These are phyloP conservation scores for Malus orientalis DNA, from an alignment of 306 rosid genomes.

Conservation along the genomic window DNA sequence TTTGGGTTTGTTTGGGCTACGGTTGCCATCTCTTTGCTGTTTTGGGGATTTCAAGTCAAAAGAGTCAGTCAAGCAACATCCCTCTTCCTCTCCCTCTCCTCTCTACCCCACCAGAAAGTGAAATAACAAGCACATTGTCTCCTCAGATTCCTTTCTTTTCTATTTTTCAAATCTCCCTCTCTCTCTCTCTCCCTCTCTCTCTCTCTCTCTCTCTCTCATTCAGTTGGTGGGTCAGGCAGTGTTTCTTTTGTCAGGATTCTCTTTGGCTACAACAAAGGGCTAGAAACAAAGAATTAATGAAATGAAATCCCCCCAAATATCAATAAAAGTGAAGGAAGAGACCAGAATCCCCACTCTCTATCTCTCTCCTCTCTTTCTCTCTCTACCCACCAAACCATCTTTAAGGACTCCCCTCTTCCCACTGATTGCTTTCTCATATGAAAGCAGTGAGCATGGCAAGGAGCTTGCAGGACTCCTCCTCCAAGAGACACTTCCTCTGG, in stretches of 20 bases:
- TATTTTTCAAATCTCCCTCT: slow-evolving; percentile 7
- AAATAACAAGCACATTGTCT: slow-evolving; percentile 65
- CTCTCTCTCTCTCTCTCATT: slow-evolving; percentile 27
- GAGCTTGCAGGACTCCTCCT: slow-evolving; percentile 57
- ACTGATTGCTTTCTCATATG: slow-evolving; percentile 31
- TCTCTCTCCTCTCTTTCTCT: slow-evolving; percentile 11
- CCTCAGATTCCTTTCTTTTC: slow-evolving; percentile 81
- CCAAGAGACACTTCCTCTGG: slow-evolving; percentile 96
- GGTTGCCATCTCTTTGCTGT: slow-evolving; percentile 12
- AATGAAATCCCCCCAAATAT: slow-evolving; percentile 21
- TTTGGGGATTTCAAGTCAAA: slow-evolving; percentile 51
- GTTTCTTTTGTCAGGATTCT: slow-evolving; percentile 96
- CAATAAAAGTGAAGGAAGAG: slow-evolving; percentile 27
- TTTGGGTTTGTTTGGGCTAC: slow-evolving; percentile 2
- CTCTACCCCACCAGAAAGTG: slow-evolving; percentile 74
- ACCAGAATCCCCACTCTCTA: slow-evolving; percentile 12
- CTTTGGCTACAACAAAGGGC: slow-evolving; percentile 39
- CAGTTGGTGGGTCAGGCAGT: slow-evolving; percentile 78
- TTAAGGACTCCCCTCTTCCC: slow-evolving; percentile 20
- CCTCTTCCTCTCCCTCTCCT: slow-evolving; percentile 7
- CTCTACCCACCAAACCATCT: slow-evolving; percentile 18
- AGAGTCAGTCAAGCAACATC: slow-evolving; percentile 50
- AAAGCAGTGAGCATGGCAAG: slow-evolving; percentile 48
- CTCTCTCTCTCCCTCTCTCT: background rate
- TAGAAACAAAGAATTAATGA: slow-evolving; percentile 36